A percentile compares a stretch with the other conserved stretches of the same genome.
Conservation (phyloP, 2,329 filamentous ascomycete species). For the Periconia sp. region DNA sequence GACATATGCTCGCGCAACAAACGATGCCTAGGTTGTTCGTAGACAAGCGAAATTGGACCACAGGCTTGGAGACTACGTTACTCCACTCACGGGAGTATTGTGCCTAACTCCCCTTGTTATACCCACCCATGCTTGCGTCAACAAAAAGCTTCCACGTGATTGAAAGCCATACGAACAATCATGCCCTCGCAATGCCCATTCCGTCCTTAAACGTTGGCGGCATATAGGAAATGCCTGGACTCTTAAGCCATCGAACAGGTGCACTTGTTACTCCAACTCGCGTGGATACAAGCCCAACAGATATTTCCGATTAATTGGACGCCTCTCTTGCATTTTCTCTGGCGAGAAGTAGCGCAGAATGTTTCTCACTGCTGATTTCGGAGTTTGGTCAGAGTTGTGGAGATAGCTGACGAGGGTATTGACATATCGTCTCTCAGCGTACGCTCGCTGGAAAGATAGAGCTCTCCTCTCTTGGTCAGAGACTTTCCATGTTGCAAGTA, state of each 20-base stretch:
- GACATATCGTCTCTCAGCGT: slow-evolving; percentile 24
- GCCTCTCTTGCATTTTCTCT: slow-evolving; percentile 13
- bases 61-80: too few relatives aligned
- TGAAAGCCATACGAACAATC: background rate
- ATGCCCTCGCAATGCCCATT: too few relatives aligned
- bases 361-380: slow-evolving; percentile 4
- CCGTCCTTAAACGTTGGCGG: background rate
- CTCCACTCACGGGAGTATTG: too few relatives aligned
- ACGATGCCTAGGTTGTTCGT: too few relatives aligned
- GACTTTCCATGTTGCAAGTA: slow-evolving; percentile 13
- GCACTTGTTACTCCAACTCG: slow-evolving; percentile 14
- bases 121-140: too few relatives aligned
- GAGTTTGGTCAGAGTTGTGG: slow-evolving; percentile 18
- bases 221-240: too few relatives aligned
- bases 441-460: slow-evolving; percentile 12
- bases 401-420: slow-evolving; percentile 24
- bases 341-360: slow-evolving; percentile 19
- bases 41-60: too few relatives aligned
- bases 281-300: slow-evolving; percentile 19
- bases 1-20: too few relatives aligned
- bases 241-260: too few relatives aligned
- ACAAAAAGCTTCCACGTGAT: background rate
- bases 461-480: slow-evolving; percentile 19
- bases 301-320: slow-evolving; percentile 9
- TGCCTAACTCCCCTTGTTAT: too few relatives aligned